Conservation (phyloP, 164 flowering plant genomes). For the Vitis amurensis region DNA sequence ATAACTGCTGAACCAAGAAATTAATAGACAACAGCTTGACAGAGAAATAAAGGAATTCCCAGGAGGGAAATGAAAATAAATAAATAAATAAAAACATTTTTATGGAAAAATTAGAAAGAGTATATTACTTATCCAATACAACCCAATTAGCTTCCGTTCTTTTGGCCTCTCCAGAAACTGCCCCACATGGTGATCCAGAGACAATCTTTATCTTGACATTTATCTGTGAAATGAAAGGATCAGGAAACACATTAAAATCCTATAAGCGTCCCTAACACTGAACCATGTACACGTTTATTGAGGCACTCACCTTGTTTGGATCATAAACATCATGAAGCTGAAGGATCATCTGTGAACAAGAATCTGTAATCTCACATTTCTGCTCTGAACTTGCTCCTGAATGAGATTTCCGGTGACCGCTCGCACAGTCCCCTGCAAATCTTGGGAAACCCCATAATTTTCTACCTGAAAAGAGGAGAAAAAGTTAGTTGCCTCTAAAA, state of each 20-base stretch:
- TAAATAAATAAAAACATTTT: not conserved
- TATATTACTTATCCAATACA: conserved; percentile 83
- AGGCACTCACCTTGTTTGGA: conserved; percentile 70
- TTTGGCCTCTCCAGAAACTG: conserved; percentile 90
- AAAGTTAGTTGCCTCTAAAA: too few relatives aligned
- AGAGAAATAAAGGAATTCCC: not conserved
- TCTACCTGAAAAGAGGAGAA: conserved; percentile 50
- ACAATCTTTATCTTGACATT: conserved; percentile 85
- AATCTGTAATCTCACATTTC: conserved; percentile 76
- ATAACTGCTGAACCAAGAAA: not conserved
- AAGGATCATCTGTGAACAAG: conserved; percentile 97
- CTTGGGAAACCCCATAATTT: conserved; percentile 88
- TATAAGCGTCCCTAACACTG: too few relatives aligned
- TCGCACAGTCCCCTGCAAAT: conserved; percentile 96
- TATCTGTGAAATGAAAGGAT: conserved; percentile 41
- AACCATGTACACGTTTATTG: not conserved
- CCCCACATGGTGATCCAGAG: conserved; percentile 83
- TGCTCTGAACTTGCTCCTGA: conserved; percentile 64
- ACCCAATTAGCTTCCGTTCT: conserved; percentile 85
- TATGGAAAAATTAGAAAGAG: not conserved
- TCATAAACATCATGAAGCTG: conserved; percentile 95
- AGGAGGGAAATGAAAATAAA: not conserved
- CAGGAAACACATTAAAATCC: not conserved
- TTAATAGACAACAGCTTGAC: not conserved
- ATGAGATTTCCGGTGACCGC: conserved; percentile 60